Percentiles rank a stretch among this genome's conserved stretches.
phyloP scores from a whole-genome alignment of 345 rosid species.

The Lepidium africanum region DNA sequence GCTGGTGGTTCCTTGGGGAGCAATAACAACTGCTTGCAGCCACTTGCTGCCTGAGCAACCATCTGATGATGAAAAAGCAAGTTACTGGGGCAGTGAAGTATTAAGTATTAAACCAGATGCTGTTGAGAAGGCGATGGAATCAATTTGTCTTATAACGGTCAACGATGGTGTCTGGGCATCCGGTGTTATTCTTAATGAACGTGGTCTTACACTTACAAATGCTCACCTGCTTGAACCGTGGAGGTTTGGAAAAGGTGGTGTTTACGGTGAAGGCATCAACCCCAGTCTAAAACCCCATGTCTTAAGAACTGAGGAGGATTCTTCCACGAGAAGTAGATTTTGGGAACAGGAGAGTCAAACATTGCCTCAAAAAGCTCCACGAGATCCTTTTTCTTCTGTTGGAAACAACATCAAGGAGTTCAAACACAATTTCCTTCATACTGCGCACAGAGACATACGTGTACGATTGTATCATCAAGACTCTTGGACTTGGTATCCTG shows the following conservation, averaged over 20 bases:
- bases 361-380: conserved; percentile 12
- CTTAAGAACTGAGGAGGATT: conserved; percentile 26
- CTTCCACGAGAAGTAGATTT: conserved; percentile 23
- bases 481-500: conserved; percentile 78
- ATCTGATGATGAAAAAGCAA: conserved; percentile 42
- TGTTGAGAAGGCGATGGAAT: conserved; percentile 57
- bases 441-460: conserved; percentile 40
- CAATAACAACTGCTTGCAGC: conserved; percentile 80
- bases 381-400: conserved; percentile 18
- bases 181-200: conserved; percentile 71
- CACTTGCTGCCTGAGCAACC: conserved; percentile 70
- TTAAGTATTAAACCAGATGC: conserved; percentile 3
- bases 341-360: conserved; percentile 24
- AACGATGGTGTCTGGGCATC: conserved; percentile 91
- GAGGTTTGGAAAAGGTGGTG: conserved; percentile 75
- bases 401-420: conserved; percentile 25
- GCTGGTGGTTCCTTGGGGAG: conserved; percentile 99
- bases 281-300: conserved; percentile 8
- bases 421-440: conserved; percentile 32
- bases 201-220: conserved; percentile 80
- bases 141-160: conserved; percentile 71
- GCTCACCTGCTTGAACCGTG: conserved; percentile 96
- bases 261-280: conserved; percentile 30
- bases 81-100: conserved; percentile 32
- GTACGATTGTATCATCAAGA: conserved; percentile 60